Conservation (phyloP, 768 basidiomycete genomes). For the Rhodotorula sphaerocarpa region DNA sequence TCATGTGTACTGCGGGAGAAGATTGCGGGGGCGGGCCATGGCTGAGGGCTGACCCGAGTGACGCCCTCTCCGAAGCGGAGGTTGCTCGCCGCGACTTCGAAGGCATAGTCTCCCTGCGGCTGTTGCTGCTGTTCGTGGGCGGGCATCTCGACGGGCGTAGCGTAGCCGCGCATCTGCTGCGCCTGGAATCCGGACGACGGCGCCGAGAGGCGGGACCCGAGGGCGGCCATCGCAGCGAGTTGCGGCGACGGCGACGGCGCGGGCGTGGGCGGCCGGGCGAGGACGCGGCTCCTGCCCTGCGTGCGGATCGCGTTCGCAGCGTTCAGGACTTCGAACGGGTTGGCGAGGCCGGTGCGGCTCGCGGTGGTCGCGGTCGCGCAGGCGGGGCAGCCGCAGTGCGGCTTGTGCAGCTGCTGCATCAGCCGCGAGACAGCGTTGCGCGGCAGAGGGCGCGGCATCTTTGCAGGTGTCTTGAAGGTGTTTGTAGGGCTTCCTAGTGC, state of each 20-base stretch:
- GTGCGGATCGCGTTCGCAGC: background rate
- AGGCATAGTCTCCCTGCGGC: slow-evolving; percentile 76
- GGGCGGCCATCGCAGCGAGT: slow-evolving; percentile 16
- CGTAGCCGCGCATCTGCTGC: slow-evolving; percentile 40
- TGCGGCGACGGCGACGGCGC: no score
- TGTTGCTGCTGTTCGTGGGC: no score
- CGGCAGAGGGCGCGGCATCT: background rate
- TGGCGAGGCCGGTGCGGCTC: background rate
- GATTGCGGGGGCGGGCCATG: no score
- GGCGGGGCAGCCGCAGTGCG: slow-evolving; percentile 34
- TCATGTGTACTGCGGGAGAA: background rate
- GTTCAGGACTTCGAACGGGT: slow-evolving; percentile 2
- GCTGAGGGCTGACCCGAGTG: no score
- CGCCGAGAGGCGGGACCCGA: background rate
- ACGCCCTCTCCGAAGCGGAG: slow-evolving; percentile 83
- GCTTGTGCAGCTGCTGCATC: slow-evolving; percentile 13
- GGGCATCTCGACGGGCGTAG: slow-evolving; percentile 62
- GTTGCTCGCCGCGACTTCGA: slow-evolving; percentile 77
- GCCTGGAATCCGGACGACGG: background rate
- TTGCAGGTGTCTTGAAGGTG: no score
- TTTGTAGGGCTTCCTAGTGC: no score
- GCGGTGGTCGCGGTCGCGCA: slow-evolving; percentile 7
- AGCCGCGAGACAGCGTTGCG: background rate
- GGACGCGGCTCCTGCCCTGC: background rate
- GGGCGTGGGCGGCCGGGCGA: slow-evolving; percentile 16